Conservation (phyloP, 495 filamentous ascomycete genomes). For the Cairneyella variabilis region DNA sequence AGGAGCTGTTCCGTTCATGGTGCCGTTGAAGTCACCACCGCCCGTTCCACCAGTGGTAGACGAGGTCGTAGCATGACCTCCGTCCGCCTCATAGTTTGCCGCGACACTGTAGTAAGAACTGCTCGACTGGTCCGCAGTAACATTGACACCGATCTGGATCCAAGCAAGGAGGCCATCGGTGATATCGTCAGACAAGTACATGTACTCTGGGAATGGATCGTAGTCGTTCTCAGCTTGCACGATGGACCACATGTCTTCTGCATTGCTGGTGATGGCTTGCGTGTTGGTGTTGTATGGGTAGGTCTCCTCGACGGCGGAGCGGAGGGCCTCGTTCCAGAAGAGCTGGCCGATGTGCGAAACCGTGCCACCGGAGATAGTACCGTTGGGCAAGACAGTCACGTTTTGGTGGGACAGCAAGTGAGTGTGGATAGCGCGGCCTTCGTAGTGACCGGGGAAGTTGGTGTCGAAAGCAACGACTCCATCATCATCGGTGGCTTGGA, state of each 20-base stretch:
- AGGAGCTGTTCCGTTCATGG: no score
- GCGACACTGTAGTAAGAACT: constrained; percentile 32
- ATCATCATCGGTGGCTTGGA: constrained; percentile 46
- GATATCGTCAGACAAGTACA: constrained; percentile 48
- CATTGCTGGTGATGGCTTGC: constrained; percentile 46
- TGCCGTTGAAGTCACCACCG: no score
- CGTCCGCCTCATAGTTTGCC: constrained; percentile 16
- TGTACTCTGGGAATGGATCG: constrained; percentile 56
- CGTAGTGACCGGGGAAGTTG: constrained; percentile 58
- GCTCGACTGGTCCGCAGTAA: constrained; percentile 40
- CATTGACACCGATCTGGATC: constrained; percentile 51
- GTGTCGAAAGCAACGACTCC: constrained; percentile 52
- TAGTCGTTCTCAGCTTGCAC: constrained; percentile 42
- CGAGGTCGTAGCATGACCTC: constrained; percentile 9
- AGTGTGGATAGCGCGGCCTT: constrained; percentile 52
- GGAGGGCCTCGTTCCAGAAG: constrained; percentile 57
- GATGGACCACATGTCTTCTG: constrained; percentile 46
- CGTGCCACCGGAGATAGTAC: constrained; percentile 43
- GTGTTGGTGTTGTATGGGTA: constrained; percentile 55
- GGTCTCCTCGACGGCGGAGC: constrained; percentile 39
- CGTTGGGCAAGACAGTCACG: constrained; percentile 40
- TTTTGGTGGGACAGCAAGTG: constrained; percentile 48
- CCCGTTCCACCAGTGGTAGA: no score
- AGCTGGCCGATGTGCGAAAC: constrained; percentile 57
- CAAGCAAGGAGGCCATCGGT: constrained; percentile 52